phyloP scores from a whole-genome alignment of 1,139 yeast genomes.

The Nematodospora anomalae region DNA sequence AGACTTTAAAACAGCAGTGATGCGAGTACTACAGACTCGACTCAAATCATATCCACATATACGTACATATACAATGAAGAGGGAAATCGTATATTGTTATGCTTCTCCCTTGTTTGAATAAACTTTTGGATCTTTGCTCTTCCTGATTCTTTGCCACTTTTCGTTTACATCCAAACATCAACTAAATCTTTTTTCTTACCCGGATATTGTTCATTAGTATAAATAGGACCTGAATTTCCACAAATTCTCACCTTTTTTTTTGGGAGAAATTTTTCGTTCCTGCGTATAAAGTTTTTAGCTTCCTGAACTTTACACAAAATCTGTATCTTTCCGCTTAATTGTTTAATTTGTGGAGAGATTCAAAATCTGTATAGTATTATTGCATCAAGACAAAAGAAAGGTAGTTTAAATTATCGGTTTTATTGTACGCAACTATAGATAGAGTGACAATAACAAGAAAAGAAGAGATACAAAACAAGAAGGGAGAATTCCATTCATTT shows the following conservation, averaged over 20 bases:
- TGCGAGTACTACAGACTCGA: too few relatives aligned
- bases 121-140: too few relatives aligned
- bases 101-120: too few relatives aligned
- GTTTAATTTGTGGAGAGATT: not conserved
- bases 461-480: conserved; percentile 1
- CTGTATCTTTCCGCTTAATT: not conserved
- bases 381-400: not conserved
- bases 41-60: too few relatives aligned
- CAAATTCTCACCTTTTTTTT: conserved; percentile 4
- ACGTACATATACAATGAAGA: too few relatives aligned
- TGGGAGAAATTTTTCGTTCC: conserved; percentile 5
- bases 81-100: too few relatives aligned
- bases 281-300: conserved; percentile 5
- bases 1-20: too few relatives aligned
- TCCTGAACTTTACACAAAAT: not conserved
- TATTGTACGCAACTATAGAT: not conserved
- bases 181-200: conserved; percentile 21
- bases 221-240: conserved; percentile 23
- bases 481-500: not conserved
- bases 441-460: not conserved
- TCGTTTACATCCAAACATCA: conserved; percentile 3
- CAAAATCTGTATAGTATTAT: not conserved
- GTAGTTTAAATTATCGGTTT: not conserved
- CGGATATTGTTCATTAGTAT: conserved; percentile 28
- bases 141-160: conserved; percentile 3